These are phyloP conservation scores for Physaria fendleri DNA, from an alignment of 345 rosid species.

Conservation along the genomic window DNA sequence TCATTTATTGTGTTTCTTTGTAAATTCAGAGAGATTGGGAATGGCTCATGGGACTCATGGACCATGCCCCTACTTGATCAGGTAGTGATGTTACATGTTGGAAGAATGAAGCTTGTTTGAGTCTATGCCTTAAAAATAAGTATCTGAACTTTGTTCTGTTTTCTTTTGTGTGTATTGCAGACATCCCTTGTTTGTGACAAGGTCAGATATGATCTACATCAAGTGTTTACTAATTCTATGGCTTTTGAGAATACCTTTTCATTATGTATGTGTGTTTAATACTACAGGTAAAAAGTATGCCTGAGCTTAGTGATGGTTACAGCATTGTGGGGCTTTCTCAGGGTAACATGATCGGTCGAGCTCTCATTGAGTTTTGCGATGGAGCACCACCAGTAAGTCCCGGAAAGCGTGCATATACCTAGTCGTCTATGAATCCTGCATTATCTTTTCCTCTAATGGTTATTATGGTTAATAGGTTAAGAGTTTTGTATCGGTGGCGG, in stretches of 20 bases:
- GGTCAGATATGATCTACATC: conserved; percentile 35
- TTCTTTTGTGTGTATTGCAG: conserved; percentile 43
- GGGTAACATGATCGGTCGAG: conserved; percentile 73
- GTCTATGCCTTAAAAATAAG: neutral
- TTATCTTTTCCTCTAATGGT: neutral
- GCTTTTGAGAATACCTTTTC: neutral
- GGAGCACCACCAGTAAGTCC: conserved; percentile 76
- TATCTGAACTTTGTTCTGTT: neutral
- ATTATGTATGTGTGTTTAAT: conserved; percentile 4
- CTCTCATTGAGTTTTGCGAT: conserved; percentile 70
- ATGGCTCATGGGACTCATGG: conserved; percentile 95
- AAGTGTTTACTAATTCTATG: conserved; percentile 6
- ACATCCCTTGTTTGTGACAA: conserved; percentile 71
- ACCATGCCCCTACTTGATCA: conserved; percentile 72
- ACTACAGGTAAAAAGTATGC: conserved; percentile 60
- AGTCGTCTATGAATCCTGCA: too few species aligned
- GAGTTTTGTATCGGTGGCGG: conserved; percentile 68
- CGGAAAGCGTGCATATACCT: neutral
- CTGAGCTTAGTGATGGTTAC: conserved; percentile 63
- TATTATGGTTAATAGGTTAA: conserved; percentile 48
- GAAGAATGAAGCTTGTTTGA: neutral
- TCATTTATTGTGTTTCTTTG: neutral
- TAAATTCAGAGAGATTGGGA: conserved; percentile 66
- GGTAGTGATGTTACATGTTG: conserved; percentile 30
- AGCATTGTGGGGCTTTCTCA: conserved; percentile 90